A percentile compares a stretch with the other conserved stretches of the same genome.
Evolutionary conservation across 2,329 filamentous ascomycete genomes (phyloP).

Genomic region (Claviceps sorghi): DNA sequence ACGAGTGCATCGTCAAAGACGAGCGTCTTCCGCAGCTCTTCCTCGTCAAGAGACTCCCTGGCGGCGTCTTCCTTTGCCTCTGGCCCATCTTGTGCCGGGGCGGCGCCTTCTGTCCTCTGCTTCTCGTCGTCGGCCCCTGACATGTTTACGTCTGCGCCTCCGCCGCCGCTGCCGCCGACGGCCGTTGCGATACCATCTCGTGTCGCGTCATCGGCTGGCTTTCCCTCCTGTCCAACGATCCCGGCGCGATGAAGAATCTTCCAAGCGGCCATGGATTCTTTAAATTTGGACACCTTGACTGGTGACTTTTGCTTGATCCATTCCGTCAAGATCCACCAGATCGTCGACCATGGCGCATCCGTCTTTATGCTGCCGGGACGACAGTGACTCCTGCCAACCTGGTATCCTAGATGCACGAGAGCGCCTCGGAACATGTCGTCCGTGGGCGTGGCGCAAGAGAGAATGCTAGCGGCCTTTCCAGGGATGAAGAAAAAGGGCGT

Average conservation of each 20-base stretch:
- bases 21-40: slow-evolving; percentile 41
- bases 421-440: slow-evolving; percentile 70
- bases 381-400: slow-evolving; percentile 73
- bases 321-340: slow-evolving; percentile 90
- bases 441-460: slow-evolving; percentile 70
- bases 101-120: slow-evolving; percentile 4
- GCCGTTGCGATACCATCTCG: neutral
- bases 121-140: slow-evolving; percentile 23
- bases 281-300: slow-evolving; percentile 57
- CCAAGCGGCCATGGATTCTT: slow-evolving; percentile 55
- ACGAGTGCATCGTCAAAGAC: slow-evolving; percentile 69
- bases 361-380: slow-evolving; percentile 86
- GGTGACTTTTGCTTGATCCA: slow-evolving; percentile 74
- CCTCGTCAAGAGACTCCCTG: slow-evolving; percentile 11
- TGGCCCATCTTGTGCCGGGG: slow-evolving; percentile 7
- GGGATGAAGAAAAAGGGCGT: slow-evolving; percentile 82
- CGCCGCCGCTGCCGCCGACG: neutral
- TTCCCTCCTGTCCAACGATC: slow-evolving; percentile 19
- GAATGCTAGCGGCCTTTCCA: slow-evolving; percentile 54
- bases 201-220: slow-evolving; percentile 4
- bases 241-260: slow-evolving; percentile 41
- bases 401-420: slow-evolving; percentile 65
- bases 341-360: slow-evolving; percentile 73
- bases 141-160: slow-evolving; percentile 15
- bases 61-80: slow-evolving; percentile 11